These are phyloP conservation scores for Cynara cardunculus DNA, from an alignment of 129 eudicot genomes.

Conservation along the genomic window DNA sequence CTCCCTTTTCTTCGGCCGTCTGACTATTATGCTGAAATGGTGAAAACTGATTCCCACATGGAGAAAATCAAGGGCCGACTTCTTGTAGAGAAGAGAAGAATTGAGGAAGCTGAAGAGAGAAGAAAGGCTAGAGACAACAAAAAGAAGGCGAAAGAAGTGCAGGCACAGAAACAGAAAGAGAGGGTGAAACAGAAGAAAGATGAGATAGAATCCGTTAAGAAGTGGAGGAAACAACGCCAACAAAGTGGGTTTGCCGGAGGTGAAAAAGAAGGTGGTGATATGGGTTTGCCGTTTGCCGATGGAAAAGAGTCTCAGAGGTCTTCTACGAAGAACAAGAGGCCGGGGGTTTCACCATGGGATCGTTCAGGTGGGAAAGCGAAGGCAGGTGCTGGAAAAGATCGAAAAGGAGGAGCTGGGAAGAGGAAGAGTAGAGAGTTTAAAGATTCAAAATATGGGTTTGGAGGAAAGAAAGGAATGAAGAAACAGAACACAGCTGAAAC, in stretches of 20 bases:
- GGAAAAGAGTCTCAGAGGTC: conserved; percentile 41
- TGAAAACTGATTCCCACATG: conserved; percentile 84
- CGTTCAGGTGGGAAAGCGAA: conserved; percentile 80
- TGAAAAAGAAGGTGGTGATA: conserved; percentile 48
- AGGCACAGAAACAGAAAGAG: conserved; percentile 68
- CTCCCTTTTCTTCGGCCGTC: conserved; percentile 78
- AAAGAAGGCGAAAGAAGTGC: conserved; percentile 77
- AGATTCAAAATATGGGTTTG: conserved; percentile 74
- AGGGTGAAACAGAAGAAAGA: conserved; percentile 78
- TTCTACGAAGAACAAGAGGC: conserved; percentile 43
- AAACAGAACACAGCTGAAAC: conserved; percentile 92
- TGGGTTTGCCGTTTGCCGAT: conserved; percentile 61
- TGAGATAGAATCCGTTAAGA: conserved; percentile 85
- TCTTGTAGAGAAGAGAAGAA: conserved; percentile 60
- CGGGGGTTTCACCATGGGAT: conserved; percentile 65
- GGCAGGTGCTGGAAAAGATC: conserved; percentile 55
- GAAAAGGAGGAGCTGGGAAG: conserved; percentile 51
- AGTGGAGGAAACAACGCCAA: conserved; percentile 92
- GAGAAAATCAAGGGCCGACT: conserved; percentile 79
- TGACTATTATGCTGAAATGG: conserved; percentile 93
- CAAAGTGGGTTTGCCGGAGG: conserved; percentile 66
- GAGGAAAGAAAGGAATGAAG: conserved; percentile 90
- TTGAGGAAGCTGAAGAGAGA: conserved; percentile 91
- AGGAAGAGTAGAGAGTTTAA: conserved; percentile 55
- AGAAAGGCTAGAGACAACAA: conserved; percentile 76